These are phyloP conservation scores for Pneumocystis carinii DNA, from an alignment of 1,139 yeast species.

Conservation along the genomic window DNA sequence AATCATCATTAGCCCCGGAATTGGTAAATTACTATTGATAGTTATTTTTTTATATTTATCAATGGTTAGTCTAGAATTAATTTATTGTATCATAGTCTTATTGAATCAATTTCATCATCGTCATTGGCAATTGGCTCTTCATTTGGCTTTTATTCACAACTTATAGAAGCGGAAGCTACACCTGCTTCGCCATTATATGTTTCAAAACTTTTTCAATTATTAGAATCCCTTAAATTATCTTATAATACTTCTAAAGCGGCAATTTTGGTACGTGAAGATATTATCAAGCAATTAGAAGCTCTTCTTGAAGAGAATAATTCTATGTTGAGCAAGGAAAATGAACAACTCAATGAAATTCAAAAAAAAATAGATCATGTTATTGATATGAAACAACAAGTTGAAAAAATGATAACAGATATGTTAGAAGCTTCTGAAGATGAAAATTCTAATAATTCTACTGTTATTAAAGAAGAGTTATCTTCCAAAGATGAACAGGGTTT, in stretches of 20 bases:
- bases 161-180: slow-evolving; percentile 31
- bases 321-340: slow-evolving; percentile 33
- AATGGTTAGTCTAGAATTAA: slow-evolving; percentile 26
- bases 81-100: slow-evolving; percentile 29
- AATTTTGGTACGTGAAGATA: slow-evolving; percentile 29
- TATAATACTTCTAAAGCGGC: slow-evolving; percentile 24
- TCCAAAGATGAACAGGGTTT: not conserved
- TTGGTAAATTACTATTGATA: slow-evolving; percentile 13
- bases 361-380: slow-evolving; percentile 27
- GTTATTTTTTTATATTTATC: not conserved
- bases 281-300: slow-evolving; percentile 32
- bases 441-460: not conserved
- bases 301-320: slow-evolving; percentile 31
- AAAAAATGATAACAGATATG: slow-evolving; percentile 27
- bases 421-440: not conserved
- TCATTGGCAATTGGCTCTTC: slow-evolving; percentile 13
- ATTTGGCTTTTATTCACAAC: slow-evolving; percentile 13
- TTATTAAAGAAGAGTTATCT: not conserved
- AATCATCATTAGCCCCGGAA: slow-evolving; percentile 14
- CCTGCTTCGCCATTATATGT: slow-evolving; percentile 41
- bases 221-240: slow-evolving; percentile 11
- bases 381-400: slow-evolving; percentile 34
- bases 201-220: slow-evolving; percentile 25
- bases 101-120: slow-evolving; percentile 11
- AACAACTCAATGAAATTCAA: slow-evolving; percentile 31